Evolutionary conservation across 164 flowering plant species (phyloP).

Genomic region (Nelumbo lutea): DNA sequence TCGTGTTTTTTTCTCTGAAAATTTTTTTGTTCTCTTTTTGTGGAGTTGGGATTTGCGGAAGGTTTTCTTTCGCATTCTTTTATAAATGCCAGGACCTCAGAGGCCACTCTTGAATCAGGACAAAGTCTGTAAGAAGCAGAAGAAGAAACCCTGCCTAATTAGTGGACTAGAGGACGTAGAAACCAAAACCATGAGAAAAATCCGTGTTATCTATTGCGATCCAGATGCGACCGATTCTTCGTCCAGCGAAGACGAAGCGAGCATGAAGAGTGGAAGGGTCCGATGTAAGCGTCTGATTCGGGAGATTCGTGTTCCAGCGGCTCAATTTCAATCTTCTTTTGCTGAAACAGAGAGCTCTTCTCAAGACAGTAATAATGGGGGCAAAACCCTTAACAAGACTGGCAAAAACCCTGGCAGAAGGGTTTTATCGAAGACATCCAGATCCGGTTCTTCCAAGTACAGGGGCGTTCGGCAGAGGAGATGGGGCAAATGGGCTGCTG

Average conservation of each 20-base stretch:
- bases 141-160: constrained; percentile 10
- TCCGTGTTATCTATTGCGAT: constrained; percentile 59
- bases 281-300: constrained; percentile 25
- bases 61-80: constrained; percentile 1
- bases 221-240: constrained; percentile 83
- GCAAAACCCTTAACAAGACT: neutral
- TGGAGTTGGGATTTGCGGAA: neutral
- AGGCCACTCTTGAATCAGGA: constrained; percentile 21
- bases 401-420: constrained; percentile 8
- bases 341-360: constrained; percentile 33
- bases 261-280: neutral
- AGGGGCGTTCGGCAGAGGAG: constrained; percentile 58
- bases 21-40: neutral
- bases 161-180: neutral
- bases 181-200: constrained; percentile 31
- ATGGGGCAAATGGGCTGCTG: constrained; percentile 86
- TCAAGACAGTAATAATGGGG: constrained; percentile 32
- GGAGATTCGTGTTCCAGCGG: neutral
- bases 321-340: neutral
- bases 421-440: constrained; percentile 13
- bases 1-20: neutral
- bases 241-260: constrained; percentile 51
- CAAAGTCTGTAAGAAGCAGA: constrained; percentile 21
- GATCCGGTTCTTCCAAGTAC: constrained; percentile 18
- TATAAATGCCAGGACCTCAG: constrained; percentile 32